A percentile compares a stretch with the other conserved stretches of the same genome.
Evolutionary conservation across 1,139 yeast genomes (phyloP).

Genomic region (Hyphopichia buzzinii): DNA sequence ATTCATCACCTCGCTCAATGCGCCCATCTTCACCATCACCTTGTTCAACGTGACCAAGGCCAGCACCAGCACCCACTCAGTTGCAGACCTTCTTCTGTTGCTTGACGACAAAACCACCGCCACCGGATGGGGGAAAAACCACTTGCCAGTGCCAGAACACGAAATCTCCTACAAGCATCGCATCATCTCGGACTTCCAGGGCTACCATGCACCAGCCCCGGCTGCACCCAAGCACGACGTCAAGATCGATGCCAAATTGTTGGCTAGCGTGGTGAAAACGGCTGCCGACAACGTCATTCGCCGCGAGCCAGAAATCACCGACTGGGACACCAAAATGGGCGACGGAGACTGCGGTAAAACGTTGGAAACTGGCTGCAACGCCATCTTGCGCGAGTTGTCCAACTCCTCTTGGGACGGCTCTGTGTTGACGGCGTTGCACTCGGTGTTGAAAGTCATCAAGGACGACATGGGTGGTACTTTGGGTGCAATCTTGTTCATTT

Average conservation of each 20-base stretch:
- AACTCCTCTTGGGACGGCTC: constrained; percentile 16
- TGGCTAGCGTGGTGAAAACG: constrained; percentile 27
- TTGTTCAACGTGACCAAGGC: constrained; percentile 40
- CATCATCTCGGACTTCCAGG: constrained; percentile 35
- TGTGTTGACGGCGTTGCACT: constrained; percentile 22
- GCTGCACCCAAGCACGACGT: constrained; percentile 21
- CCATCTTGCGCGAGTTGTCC: constrained; percentile 48
- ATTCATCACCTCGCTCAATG: constrained; percentile 51
- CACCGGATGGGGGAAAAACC: constrained; percentile 30
- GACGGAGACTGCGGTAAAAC: constrained; percentile 93
- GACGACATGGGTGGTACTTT: constrained; percentile 57
- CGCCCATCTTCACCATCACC: constrained; percentile 50
- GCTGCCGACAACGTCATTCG: constrained; percentile 39
- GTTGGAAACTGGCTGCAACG: constrained; percentile 67
- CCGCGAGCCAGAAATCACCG: constrained; percentile 68
- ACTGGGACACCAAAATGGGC: constrained; percentile 76
- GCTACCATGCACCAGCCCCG: constrained; percentile 26
- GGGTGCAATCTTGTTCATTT: constrained; percentile 49
- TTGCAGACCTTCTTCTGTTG: constrained; percentile 33
- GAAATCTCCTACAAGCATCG: constrained; percentile 22
- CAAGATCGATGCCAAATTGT: constrained; percentile 26
- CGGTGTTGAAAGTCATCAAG: constrained; percentile 39
- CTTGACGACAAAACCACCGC: constrained; percentile 40
- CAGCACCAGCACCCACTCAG: constrained; percentile 18
- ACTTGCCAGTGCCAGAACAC: constrained; percentile 13